Evolutionary conservation across 2,329 filamentous ascomycete species (phyloP).

Genomic region (Alternaria consortialis): DNA sequence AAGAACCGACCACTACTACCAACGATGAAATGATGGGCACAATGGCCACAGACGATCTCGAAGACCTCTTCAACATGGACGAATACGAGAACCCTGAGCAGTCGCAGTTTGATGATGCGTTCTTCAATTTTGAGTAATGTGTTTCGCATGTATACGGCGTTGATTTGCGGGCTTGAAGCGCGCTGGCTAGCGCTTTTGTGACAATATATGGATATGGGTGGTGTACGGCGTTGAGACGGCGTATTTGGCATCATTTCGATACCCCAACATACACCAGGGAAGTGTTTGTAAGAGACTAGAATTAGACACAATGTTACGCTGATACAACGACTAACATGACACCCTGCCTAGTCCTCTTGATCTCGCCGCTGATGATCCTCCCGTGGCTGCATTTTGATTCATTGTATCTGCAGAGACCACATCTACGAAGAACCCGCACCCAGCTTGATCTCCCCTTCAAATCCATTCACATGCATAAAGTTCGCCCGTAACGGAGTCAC

Average conservation of each 20-base stretch:
- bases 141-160: background rate
- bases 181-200: background rate
- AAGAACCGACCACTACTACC: conserved; percentile 3
- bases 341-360: background rate
- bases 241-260: conserved; percentile 6
- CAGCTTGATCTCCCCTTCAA: conserved; percentile 45
- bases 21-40: conserved; percentile 39
- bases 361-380: too few relatives aligned
- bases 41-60: conserved; percentile 44
- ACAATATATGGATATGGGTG: background rate
- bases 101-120: conserved; percentile 52
- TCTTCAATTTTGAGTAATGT: conserved; percentile 44
- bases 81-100: conserved; percentile 45
- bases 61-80: conserved; percentile 49
- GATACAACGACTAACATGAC: background rate
- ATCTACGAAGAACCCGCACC: conserved; percentile 13
- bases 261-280: conserved; percentile 10
- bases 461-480: conserved; percentile 73
- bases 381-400: background rate
- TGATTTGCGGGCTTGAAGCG: background rate
- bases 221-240: background rate
- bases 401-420: too few relatives aligned
- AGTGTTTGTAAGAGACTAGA: background rate
- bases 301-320: background rate
- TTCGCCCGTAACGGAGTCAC: conserved; percentile 92